Evolutionary conservation across 2,329 filamentous ascomycete genomes (phyloP), one percentile per base, ranked within the genome.

Genomic region (Orbilia oligospora): DNA sequence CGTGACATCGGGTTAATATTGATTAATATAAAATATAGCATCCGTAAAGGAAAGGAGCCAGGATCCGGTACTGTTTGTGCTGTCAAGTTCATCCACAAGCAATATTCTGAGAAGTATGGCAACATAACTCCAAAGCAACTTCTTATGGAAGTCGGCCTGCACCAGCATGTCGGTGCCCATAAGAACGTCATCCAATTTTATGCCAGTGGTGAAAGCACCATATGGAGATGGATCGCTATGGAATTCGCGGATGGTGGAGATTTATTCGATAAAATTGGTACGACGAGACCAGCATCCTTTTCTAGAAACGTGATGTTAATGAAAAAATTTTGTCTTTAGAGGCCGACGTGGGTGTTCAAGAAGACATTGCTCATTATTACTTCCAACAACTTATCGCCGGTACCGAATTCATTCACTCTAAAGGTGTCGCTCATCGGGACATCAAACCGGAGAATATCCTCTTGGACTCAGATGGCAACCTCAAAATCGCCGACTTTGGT

Each of bases 151-250:
- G 92, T 97, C 48, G 92, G 92, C 2, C 88, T 99, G 18, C 96
- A 99, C 86, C 91, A 91, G 65, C 92, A 95, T 83, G 91, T 98
- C 70, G 93, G 93, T 58, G 91, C 93, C 81, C 97, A 99, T 84
- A 90, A 91, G 68, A 97, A 99, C 84, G 92, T 99, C 81, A 97
- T 99, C 82, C 91, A 93, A 83, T 97, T 93, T 88, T 94, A 97
- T 82, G 91, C 92, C 49, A 92, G 91, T 0, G 95, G 94, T 69
- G 93, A 97, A 84, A 94, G 99, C 83, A 83, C 87, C 0, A 86
- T 91, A 18, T 99, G 96, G 95, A 90, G 92, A 81, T 99, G 96
- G 96, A 97, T 99, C 82, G 95, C 94, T 46, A 97, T 99, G 94
- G 96, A 99, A 85, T 91, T 93, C 81, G 96, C 96, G 55, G 93